These are phyloP conservation scores for Pseudomonodictys pantanalensis DNA, from an alignment of 495 filamentous ascomycete species.

Conservation along the genomic window DNA sequence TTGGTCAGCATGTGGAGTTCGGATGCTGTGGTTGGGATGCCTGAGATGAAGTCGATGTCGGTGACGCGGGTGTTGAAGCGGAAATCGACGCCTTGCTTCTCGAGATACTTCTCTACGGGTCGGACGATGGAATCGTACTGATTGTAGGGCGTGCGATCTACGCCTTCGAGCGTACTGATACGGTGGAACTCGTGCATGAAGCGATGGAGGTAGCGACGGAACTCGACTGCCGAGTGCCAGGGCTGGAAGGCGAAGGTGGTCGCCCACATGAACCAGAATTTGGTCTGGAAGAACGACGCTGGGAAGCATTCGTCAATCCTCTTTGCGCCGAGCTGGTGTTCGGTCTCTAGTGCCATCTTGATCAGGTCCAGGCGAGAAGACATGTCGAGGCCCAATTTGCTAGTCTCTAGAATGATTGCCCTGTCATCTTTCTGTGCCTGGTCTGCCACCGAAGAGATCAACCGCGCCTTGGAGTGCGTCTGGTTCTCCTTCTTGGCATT, in stretches of 20 bases:
- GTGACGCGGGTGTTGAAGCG: constrained; percentile 38
- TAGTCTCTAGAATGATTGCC: constrained; percentile 9
- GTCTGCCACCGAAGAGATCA: constrained; percentile 3
- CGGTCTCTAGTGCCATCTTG: constrained; percentile 36
- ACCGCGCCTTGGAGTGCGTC: constrained; percentile 13
- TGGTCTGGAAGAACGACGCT: constrained; percentile 43
- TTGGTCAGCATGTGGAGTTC: constrained; percentile 30
- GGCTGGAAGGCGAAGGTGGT: constrained; percentile 47
- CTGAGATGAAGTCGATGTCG: constrained; percentile 28
- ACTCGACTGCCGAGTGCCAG: constrained; percentile 43
- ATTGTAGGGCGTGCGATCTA: constrained; percentile 43
- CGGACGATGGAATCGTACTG: constrained; percentile 45
- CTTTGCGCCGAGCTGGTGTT: constrained; percentile 39
- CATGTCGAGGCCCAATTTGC: constrained; percentile 32
- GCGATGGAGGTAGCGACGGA: constrained; percentile 33
- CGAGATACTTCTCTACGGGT: constrained; percentile 44
- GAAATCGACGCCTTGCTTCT: constrained; percentile 46
- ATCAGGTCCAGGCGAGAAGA: constrained; percentile 41
- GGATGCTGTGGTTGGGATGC: constrained; percentile 32
- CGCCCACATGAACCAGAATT: constrained; percentile 44
- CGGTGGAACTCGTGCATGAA: constrained; percentile 35
- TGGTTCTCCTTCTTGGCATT: constrained; percentile 16
- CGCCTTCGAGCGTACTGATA: constrained; percentile 34
- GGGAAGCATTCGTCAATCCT: constrained; percentile 43
- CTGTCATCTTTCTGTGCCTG: constrained; percentile 4